Evolutionary conservation across 2,329 filamentous ascomycete genomes (phyloP).

Genomic region (Epichloe scottii): DNA sequence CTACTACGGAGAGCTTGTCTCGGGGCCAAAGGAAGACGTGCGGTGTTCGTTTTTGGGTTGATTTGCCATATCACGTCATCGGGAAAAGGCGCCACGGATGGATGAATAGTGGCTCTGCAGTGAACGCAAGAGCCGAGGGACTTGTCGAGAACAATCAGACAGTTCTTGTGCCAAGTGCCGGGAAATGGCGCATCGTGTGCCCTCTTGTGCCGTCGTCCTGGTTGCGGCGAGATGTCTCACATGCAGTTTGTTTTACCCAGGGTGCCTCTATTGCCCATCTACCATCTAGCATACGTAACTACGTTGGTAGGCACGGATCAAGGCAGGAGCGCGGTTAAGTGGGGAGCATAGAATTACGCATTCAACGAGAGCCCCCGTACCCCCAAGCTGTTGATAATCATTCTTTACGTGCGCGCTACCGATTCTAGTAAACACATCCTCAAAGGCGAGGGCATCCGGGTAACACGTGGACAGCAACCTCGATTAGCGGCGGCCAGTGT

Average conservation of each 20-base stretch:
- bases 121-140: neutral
- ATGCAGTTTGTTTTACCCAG: too few relatives aligned
- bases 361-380: too few relatives aligned
- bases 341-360: too few relatives aligned
- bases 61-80: constrained; percentile 3
- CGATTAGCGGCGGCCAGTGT: neutral
- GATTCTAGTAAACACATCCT: too few relatives aligned
- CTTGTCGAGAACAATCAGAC: neutral
- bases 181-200: neutral
- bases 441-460: too few relatives aligned
- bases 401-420: too few relatives aligned
- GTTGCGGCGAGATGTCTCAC: neutral
- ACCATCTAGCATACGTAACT: too few relatives aligned
- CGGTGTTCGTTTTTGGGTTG: neutral
- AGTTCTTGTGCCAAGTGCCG: neutral
- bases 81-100: neutral
- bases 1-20: neutral
- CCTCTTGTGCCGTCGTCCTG: neutral
- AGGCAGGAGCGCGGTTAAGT: too few relatives aligned
- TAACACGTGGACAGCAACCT: neutral
- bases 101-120: neutral
- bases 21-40: neutral
- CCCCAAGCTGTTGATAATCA: too few relatives aligned
- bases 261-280: too few relatives aligned
- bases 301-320: too few relatives aligned